phyloP scores from a whole-genome alignment of 164 flowering plant genomes.

The Amborella trichopoda region DNA sequence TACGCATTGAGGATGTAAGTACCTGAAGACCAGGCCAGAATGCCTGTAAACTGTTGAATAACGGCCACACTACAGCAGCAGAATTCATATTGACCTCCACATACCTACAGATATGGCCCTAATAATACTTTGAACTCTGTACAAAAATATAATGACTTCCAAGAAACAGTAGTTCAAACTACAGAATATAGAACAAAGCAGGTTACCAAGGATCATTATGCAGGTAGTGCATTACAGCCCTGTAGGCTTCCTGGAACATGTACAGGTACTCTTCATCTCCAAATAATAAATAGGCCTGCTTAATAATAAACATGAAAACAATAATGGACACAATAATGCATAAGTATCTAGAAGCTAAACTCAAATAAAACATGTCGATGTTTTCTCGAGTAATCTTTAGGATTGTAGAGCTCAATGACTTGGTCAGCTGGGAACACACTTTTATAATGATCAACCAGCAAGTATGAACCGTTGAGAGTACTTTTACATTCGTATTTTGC shows the following conservation, averaged over 20 bases:
- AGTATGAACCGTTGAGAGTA: too few relatives aligned
- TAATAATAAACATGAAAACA: conserved; percentile 6
- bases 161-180: neutral
- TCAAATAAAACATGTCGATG: too few relatives aligned
- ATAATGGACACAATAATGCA: too few relatives aligned
- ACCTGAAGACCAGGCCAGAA: conserved; percentile 99
- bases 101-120: conserved; percentile 45
- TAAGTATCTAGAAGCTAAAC: too few relatives aligned
- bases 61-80: conserved; percentile 92
- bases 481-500: too few relatives aligned
- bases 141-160: neutral
- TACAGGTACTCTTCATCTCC: conserved; percentile 95
- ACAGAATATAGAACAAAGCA: neutral
- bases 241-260: conserved; percentile 93
- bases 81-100: conserved; percentile 99
- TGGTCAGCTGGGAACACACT: too few relatives aligned
- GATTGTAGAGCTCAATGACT: too few relatives aligned
- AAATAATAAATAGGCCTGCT: conserved; percentile 82
- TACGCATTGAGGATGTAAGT: too few relatives aligned
- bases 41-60: conserved; percentile 95
- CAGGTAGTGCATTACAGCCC: conserved; percentile 82
- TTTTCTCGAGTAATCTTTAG: too few relatives aligned
- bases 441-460: too few relatives aligned
- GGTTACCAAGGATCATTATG: conserved; percentile 84
- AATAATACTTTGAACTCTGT: neutral